These are phyloP conservation scores for Pseudonitzschia multiseries DNA, from an alignment of 108 stramenopile species.

Conservation along the genomic window DNA sequence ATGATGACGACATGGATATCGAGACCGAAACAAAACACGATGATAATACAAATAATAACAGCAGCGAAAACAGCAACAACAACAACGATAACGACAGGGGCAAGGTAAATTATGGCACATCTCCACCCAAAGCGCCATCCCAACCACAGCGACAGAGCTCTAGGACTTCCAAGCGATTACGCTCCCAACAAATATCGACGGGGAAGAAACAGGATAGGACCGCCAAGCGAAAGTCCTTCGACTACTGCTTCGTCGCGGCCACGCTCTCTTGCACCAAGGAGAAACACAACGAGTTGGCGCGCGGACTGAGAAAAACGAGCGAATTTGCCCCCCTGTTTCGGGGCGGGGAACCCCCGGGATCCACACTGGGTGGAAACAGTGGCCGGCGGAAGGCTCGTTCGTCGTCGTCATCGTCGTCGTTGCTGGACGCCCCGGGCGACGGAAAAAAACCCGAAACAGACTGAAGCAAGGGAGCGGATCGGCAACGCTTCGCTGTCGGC, in stretches of 20 bases:
- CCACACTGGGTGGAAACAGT: not conserved
- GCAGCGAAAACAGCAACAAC: slow-evolving; percentile 1
- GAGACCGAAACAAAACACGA: not conserved
- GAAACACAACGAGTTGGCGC: slow-evolving; percentile 20
- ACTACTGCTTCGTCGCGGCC: slow-evolving; percentile 62
- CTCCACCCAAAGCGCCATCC: not conserved
- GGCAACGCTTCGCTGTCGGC: slow-evolving; percentile 40
- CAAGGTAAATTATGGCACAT: not conserved
- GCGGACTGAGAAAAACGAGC: not conserved
- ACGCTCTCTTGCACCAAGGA: slow-evolving; percentile 52
- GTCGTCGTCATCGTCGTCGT: too few relatives aligned
- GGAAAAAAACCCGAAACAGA: not conserved
- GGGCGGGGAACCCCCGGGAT: not conserved
- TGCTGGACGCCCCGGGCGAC: too few relatives aligned
- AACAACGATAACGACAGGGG: not conserved
- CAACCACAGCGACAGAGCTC: slow-evolving; percentile 9
- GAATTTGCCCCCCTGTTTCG: slow-evolving; percentile 1
- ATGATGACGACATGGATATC: too few relatives aligned
- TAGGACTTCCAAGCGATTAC: slow-evolving; percentile 67
- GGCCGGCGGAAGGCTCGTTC: not conserved
- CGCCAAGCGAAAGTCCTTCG: slow-evolving; percentile 40
- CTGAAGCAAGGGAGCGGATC: slow-evolving; percentile 21
- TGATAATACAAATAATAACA: not conserved
- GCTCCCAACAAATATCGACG: slow-evolving; percentile 65
- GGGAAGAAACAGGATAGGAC: slow-evolving; percentile 50